Evolutionary conservation across 495 filamentous ascomycete genomes (phyloP), one percentile per base, ranked within the genome.

Genomic region (Penicillium cinerascens): DNA sequence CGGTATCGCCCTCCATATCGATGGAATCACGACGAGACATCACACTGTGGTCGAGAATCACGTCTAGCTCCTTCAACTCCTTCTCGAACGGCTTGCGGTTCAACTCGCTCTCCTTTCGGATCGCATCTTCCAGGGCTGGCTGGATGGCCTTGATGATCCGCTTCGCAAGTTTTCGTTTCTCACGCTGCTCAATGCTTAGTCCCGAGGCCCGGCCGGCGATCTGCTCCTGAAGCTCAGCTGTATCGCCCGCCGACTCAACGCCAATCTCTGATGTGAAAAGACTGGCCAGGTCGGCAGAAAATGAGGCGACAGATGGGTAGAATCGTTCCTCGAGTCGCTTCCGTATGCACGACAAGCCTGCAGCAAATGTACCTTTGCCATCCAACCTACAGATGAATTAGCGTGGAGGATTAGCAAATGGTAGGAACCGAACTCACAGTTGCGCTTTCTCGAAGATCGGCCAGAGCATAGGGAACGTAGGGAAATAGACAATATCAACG

Each of bases 401-500:
- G 75, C 44, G 47, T 52, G 10, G 47, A 21, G 20, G 35, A 33
- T 7, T 17, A 46, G 7, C 15, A 20, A 15, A 42, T 37, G 35
- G 4, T 13, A 33, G 6, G 36, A 15, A 42, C 23, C 42, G 51
- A 42, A 78, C 87, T 81, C 79, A 89, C 86, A 64, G 69, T 63
- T 80, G 72, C 17, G 90, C 92, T 67, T 86, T 91, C 43, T 95
- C 87, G 46, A 96, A 73, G 21, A 96, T 82, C 2, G 87, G 87
- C 68, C 80, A 83, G 6, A 99, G 78, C 35, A 95, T 72, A 52
- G 84, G 84, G 59, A 84, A 78, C 13, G 93, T 82, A 6, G 93
- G 95, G 58, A 97, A 96, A 66, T 96, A 97, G 52, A 95, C 84
- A 21, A 75, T 86, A 64, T 97, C 89, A 13, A 97, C 79, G 56